phyloP scores from a whole-genome alignment of 768 basidiomycete genomes.

The Ramaria sp. region DNA sequence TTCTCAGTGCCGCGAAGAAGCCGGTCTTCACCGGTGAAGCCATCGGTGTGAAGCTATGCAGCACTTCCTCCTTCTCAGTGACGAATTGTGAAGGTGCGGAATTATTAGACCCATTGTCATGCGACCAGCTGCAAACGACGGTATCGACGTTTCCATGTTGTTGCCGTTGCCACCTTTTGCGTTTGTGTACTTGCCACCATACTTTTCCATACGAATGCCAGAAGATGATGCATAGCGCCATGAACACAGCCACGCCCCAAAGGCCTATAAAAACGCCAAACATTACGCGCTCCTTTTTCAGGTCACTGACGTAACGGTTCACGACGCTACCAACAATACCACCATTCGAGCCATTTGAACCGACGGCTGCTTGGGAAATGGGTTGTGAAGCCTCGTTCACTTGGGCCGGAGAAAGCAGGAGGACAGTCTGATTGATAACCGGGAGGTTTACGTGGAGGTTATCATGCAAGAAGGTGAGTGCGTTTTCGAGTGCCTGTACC shows the following conservation, averaged over 20 bases:
- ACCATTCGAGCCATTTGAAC: conserved; percentile 44
- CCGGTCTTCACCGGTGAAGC: conserved; percentile 23
- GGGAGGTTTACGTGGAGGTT: conserved; percentile 79
- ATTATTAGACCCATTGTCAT: conserved; percentile 12
- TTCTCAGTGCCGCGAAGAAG: conserved; percentile 27
- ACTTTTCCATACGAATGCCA: conserved; percentile 58
- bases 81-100: conserved; percentile 9
- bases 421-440: conserved; percentile 58
- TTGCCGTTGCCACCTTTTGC: conserved; percentile 39
- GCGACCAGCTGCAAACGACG: conserved; percentile 21
- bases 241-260: conserved; percentile 76
- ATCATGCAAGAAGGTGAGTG: conserved; percentile 83
- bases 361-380: conserved; percentile 66
- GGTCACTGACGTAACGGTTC: conserved; percentile 53
- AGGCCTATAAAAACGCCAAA: conserved; percentile 75
- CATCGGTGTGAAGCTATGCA: conserved; percentile 42
- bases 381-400: conserved; percentile 71
- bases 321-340: conserved; percentile 69
- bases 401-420: conserved; percentile 62
- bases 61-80: conserved; percentile 19
- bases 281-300: conserved; percentile 77
- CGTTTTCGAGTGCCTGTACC: conserved; percentile 75
- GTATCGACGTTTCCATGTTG: conserved; percentile 36
- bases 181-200: conserved; percentile 36
- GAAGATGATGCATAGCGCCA: conserved; percentile 59